phyloP scores from a whole-genome alignment of 208 protist species.

The Crithidia expoeki region DNA sequence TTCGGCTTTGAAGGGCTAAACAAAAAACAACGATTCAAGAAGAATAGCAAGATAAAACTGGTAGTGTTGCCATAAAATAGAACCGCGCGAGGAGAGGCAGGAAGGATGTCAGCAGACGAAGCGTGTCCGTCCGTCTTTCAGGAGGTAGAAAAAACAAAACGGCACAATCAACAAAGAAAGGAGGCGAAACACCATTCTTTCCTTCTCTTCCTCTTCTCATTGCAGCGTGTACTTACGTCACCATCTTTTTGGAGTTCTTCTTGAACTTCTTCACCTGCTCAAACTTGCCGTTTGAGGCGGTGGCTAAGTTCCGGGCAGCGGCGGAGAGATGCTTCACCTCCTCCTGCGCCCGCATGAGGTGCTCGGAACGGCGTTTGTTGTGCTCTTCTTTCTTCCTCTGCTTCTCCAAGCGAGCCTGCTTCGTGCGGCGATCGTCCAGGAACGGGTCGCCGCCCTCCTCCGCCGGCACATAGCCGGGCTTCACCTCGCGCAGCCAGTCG shows the following conservation, averaged over 20 bases:
- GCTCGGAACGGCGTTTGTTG: conserved; percentile 86
- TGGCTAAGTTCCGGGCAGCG: conserved; percentile 72
- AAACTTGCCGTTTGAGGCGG: conserved; percentile 93
- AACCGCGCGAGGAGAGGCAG: no score
- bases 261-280: conserved; percentile 74
- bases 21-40: neutral
- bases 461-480: conserved; percentile 78
- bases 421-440: conserved; percentile 84
- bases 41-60: neutral
- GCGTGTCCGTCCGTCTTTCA: no score
- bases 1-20: conserved; percentile 8
- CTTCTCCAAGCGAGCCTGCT: conserved; percentile 86
- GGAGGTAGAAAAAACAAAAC: conserved; percentile 2
- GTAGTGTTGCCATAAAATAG: neutral
- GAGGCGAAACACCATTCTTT: neutral
- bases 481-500: conserved; percentile 93
- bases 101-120: no score
- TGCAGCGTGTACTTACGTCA: conserved; percentile 19
- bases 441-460: conserved; percentile 93
- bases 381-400: conserved; percentile 92
- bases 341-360: conserved; percentile 68
- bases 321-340: conserved; percentile 84
- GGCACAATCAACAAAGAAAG: neutral
- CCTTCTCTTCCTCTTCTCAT: neutral
- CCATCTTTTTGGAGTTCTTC: conserved; percentile 60